Evolutionary conservation across 1,284 basidiomycete genomes (phyloP).

Genomic region (Dichomitus squalens): DNA sequence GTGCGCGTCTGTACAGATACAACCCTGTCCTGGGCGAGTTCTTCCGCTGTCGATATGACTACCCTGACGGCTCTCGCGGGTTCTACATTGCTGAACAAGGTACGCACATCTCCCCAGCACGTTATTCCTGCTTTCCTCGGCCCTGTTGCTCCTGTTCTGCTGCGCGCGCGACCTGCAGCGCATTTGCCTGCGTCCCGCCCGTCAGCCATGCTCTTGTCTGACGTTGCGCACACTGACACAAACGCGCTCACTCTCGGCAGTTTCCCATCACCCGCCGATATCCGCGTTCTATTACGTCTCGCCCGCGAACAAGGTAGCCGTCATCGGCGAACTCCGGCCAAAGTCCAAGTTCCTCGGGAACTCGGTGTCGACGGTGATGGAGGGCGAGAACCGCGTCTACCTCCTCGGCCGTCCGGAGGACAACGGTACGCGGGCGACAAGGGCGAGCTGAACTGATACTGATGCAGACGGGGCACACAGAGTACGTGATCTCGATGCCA

Average conservation of each 20-base stretch:
- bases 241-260: slow-evolving; percentile 38
- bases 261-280: slow-evolving; percentile 93
- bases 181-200: no score
- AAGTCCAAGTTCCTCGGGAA: slow-evolving; percentile 98
- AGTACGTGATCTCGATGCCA: slow-evolving; percentile 91
- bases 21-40: slow-evolving; percentile 98
- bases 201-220: not conserved
- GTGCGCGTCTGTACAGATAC: slow-evolving; percentile 57
- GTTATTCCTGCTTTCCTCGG: not conserved
- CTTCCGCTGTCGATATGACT: slow-evolving; percentile 96
- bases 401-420: slow-evolving; percentile 84
- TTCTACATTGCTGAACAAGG: slow-evolving; percentile 99
- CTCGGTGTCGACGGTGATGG: slow-evolving; percentile 94
- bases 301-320: slow-evolving; percentile 82
- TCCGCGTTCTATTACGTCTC: slow-evolving; percentile 98
- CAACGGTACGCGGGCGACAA: slow-evolving; percentile 59
- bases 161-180: no score
- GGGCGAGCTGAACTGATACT: no score
- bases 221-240: not conserved
- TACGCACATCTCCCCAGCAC: no score
- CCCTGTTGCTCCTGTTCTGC: not conserved
- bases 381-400: slow-evolving; percentile 89
- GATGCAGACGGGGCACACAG: no score
- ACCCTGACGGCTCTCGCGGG: slow-evolving; percentile 87
- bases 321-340: slow-evolving; percentile 93